Percentiles rank a stretch among this genome's conserved stretches.
Evolutionary conservation across 768 basidiomycete species (phyloP).

Genomic region (Rhizopogon salebrosus): DNA sequence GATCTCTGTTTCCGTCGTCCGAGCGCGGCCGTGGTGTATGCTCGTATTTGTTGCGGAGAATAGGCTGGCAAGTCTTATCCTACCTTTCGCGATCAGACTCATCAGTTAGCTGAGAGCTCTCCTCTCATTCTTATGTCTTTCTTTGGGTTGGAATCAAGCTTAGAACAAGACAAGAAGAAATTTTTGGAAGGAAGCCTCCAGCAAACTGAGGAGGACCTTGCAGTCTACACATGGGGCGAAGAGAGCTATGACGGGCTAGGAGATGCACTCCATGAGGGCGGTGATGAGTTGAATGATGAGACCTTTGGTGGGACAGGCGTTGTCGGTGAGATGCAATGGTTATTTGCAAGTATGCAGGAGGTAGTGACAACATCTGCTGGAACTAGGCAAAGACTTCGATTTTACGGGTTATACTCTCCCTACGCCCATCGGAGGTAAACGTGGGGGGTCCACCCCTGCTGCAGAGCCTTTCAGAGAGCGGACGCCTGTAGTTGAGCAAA

Average conservation of each 20-base stretch:
- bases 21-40: conserved; percentile 4
- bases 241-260: conserved; percentile 88
- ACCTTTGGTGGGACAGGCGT: conserved; percentile 76
- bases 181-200: conserved; percentile 45
- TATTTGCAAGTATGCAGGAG: neutral
- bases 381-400: conserved; percentile 86
- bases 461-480: conserved; percentile 20
- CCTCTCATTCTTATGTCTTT: conserved; percentile 57
- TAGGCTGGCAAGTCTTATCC: neutral
- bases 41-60: conserved; percentile 11
- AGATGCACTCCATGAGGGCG: conserved; percentile 80
- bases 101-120: conserved; percentile 3
- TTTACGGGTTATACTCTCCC: conserved; percentile 51
- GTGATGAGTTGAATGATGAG: conserved; percentile 94
- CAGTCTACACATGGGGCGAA: conserved; percentile 91
- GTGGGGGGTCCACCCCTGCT: conserved; percentile 16
- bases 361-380: conserved; percentile 6
- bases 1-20: too few relatives aligned
- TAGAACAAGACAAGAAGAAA: conserved; percentile 60
- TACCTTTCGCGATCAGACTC: conserved; percentile 1
- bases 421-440: conserved; percentile 11
- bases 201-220: conserved; percentile 77
- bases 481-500: conserved; percentile 24
- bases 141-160: conserved; percentile 66
- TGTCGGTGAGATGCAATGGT: conserved; percentile 57